Evolutionary conservation across 2,329 filamentous ascomycete species (phyloP).

Genomic region (Zasmidium cellare): DNA sequence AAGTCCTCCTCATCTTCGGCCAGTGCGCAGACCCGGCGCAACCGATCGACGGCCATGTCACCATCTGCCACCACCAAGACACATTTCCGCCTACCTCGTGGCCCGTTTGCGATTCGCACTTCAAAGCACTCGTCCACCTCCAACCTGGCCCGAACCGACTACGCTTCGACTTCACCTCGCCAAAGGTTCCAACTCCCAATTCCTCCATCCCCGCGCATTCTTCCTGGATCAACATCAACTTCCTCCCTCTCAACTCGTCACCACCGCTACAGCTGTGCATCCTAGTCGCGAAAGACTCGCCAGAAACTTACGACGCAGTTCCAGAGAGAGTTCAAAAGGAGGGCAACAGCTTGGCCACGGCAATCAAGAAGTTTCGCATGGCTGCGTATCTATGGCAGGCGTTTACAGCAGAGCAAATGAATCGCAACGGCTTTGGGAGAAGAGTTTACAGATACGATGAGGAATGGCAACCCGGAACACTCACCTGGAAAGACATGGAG

Average conservation of each 20-base stretch:
- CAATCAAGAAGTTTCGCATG: conserved; percentile 89
- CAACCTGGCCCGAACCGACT: conserved; percentile 85
- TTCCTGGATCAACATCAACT: conserved; percentile 79
- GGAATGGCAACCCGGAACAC: conserved; percentile 84
- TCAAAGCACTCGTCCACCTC: conserved; percentile 90
- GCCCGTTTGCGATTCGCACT: conserved; percentile 86
- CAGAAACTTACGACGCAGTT: conserved; percentile 78
- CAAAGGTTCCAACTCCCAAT: conserved; percentile 71
- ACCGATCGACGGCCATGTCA: conserved; percentile 75
- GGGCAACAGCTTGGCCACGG: conserved; percentile 77
- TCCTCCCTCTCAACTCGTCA: conserved; percentile 73
- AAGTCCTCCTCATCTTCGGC: conserved; percentile 78
- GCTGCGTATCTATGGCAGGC: conserved; percentile 96
- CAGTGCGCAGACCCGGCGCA: conserved; percentile 74
- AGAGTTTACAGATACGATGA: conserved; percentile 90
- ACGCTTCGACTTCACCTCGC: conserved; percentile 80
- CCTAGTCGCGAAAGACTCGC: conserved; percentile 82
- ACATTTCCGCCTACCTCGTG: conserved; percentile 78
- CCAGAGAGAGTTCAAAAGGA: conserved; percentile 74
- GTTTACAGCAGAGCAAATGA: conserved; percentile 96
- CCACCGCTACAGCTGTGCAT: conserved; percentile 90
- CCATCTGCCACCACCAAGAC: conserved; percentile 79
- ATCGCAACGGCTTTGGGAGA: conserved; percentile 79
- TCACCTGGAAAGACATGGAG: conserved; percentile 72
- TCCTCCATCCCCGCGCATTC: conserved; percentile 71